Conservation (phyloP, 1,284 basidiomycete genomes). For the Fomes fomentarius region DNA sequence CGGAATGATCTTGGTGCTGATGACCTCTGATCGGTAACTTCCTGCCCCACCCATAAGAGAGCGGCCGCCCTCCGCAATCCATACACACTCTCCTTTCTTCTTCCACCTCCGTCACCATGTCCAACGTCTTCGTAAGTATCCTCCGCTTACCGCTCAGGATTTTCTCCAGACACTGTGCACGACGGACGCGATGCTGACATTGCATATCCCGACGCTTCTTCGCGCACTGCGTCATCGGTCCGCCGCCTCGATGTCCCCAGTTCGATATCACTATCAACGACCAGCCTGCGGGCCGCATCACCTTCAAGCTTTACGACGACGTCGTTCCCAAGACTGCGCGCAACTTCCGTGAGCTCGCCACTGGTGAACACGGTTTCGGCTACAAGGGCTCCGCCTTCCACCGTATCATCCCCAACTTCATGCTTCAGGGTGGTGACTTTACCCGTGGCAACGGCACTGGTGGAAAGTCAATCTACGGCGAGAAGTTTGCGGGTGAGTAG, state of each 20-base stretch:
- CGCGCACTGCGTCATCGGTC: not conserved
- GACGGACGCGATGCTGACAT: constrained; percentile 3
- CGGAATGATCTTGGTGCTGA: constrained; percentile 32
- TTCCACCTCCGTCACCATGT: constrained; percentile 35
- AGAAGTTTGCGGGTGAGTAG: constrained; percentile 70
- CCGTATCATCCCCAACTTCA: constrained; percentile 47
- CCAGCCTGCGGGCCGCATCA: constrained; percentile 49
- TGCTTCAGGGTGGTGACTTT: constrained; percentile 77
- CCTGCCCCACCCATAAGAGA: constrained; percentile 33
- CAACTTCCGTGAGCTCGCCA: constrained; percentile 57
- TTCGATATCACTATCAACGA: constrained; percentile 67
- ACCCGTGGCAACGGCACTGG: constrained; percentile 83
- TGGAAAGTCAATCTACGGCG: constrained; percentile 91
- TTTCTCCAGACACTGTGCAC: not conserved
- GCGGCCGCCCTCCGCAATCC: constrained; percentile 15
- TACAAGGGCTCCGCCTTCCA: constrained; percentile 42
- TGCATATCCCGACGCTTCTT: not conserved
- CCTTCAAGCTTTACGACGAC: constrained; percentile 65
- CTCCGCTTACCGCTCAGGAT: not conserved
- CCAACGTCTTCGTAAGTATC: constrained; percentile 52
- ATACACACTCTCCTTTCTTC: constrained; percentile 25
- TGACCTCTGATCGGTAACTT: constrained; percentile 35
- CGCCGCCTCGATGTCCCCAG: constrained; percentile 18
- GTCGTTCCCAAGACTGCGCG: constrained; percentile 49
- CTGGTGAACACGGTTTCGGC: constrained; percentile 46